Evolutionary conservation across 2,329 filamentous ascomycete species (phyloP).

Genomic region (Chaetomiaceae sp.): DNA sequence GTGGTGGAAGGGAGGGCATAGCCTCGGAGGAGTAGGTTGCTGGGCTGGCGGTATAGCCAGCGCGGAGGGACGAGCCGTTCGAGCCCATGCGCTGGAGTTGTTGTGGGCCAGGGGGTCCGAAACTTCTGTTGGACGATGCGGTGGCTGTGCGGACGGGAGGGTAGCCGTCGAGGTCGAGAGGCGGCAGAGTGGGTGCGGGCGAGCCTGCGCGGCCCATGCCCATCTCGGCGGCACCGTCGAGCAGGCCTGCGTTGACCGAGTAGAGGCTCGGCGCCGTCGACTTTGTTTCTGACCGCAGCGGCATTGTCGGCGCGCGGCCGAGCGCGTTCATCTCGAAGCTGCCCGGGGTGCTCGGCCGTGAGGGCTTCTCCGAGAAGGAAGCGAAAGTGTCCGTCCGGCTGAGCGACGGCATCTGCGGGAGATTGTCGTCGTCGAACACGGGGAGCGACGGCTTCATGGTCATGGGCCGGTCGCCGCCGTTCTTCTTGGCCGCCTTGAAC

Average conservation of each 20-base stretch:
- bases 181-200: constrained; percentile 25
- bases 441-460: constrained; percentile 63
- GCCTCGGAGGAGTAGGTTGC: constrained; percentile 23
- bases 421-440: constrained; percentile 44
- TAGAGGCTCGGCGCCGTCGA: constrained; percentile 20
- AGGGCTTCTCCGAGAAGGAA: constrained; percentile 58
- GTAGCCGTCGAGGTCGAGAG: constrained; percentile 14
- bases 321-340: constrained; percentile 47
- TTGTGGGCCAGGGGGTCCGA: constrained; percentile 19
- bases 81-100: constrained; percentile 25
- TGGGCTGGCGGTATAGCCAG: constrained; percentile 23
- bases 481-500: constrained; percentile 45
- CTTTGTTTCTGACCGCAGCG: constrained; percentile 30
- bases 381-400: constrained; percentile 54
- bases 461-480: constrained; percentile 44
- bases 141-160: constrained; percentile 23
- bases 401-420: constrained; percentile 54
- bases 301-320: constrained; percentile 45
- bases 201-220: constrained; percentile 26
- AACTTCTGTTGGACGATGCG: constrained; percentile 24
- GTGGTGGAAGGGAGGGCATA: constrained; percentile 25
- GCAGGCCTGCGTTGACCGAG: constrained; percentile 28
- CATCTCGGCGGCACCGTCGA: constrained; percentile 29
- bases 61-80: constrained; percentile 22
- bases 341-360: constrained; percentile 50